Evolutionary conservation across 148 eudicot genomes (phyloP).

Genomic region (Fallopia convolvulus): DNA sequence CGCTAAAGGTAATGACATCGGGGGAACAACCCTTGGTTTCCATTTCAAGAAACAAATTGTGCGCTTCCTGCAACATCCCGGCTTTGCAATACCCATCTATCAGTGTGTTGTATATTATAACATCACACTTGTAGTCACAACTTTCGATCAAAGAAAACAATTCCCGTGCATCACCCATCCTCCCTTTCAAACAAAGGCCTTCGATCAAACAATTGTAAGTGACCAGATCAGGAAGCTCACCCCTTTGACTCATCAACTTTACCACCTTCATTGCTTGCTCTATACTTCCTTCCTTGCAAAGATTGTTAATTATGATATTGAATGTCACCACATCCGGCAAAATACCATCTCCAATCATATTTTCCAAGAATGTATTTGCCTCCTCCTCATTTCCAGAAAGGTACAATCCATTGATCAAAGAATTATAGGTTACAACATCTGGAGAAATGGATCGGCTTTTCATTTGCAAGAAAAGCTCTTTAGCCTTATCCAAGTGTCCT

Average conservation of each 20-base stretch:
- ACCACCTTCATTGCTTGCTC: neutral
- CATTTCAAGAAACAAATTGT: too few species aligned
- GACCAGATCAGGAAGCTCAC: neutral
- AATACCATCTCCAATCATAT: neutral
- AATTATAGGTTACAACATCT: neutral
- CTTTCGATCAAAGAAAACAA: neutral
- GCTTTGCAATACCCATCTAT: slow-evolving; percentile 50
- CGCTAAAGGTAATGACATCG: too few species aligned
- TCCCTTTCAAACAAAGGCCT: neutral
- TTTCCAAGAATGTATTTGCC: neutral
- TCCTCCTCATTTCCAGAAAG: neutral
- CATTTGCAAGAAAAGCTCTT: neutral
- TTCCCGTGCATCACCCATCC: neutral
- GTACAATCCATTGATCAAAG: neutral
- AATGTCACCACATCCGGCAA: neutral
- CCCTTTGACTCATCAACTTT: neutral
- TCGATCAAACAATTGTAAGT: slow-evolving; percentile 23
- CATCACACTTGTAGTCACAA: neutral
- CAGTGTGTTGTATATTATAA: slow-evolving; percentile 53
- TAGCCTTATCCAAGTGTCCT: slow-evolving; percentile 18
- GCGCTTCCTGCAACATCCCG: slow-evolving; percentile 24
- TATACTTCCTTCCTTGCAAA: neutral
- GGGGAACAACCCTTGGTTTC: too few species aligned
- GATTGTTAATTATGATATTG: neutral
- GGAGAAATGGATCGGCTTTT: neutral